Base-by-base conservation (phyloP, 148 eudicot species). In the Rhododendron vialii region DNA sequence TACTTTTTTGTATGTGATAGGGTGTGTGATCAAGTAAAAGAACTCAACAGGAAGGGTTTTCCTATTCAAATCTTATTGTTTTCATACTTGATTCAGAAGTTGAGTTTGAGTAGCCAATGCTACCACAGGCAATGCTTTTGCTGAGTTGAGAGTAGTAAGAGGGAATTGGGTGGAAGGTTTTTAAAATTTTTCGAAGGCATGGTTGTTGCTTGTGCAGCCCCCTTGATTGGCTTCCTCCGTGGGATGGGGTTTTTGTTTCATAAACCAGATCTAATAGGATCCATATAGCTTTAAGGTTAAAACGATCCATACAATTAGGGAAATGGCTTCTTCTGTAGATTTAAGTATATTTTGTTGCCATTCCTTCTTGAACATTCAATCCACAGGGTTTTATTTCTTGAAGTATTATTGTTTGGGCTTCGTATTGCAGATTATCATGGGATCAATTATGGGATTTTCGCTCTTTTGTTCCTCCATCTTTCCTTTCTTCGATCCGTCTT, bases 361-460 rank as follows among this genome's bases (percentile, higher is more conserved):
- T 47, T 17, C 28, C 33, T 26, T 81, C 36, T 26, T 41, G 9
- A 17, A 45, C 20, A 26, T 7, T 22, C 11, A n/a, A 24, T 47
- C 18, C 3, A 76, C 20, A 3, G 7, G 30, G 35, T 78, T 36
- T 65, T 41, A 41, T 10, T 61, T 76, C 78, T 79, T 61, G 28
- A 30, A 71, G 4, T 51, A 13, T 33, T 41, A 30, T 9, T 9
- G 30, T 6, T n/a, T 53, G 81, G 80, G 24, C 81, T 74, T 22
- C 83, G 47, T 81, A 47, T 18, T 90, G 88, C 92, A 96, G 99
- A 95, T 96, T 87, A 59, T 59, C 20, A 59, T 59, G 65, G 65
- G 53, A 10, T 50, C 53, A 50, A 10, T 50, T 50, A 15, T 50
- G 53, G 53, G 55, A 13, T 12, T 50, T 50, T 50, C 3, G 14